Percentiles rank a stretch among this genome's conserved stretches.
Evolutionary conservation across 345 rosid genomes (phyloP).

Genomic region (Eucalyptus erythrocorys): DNA sequence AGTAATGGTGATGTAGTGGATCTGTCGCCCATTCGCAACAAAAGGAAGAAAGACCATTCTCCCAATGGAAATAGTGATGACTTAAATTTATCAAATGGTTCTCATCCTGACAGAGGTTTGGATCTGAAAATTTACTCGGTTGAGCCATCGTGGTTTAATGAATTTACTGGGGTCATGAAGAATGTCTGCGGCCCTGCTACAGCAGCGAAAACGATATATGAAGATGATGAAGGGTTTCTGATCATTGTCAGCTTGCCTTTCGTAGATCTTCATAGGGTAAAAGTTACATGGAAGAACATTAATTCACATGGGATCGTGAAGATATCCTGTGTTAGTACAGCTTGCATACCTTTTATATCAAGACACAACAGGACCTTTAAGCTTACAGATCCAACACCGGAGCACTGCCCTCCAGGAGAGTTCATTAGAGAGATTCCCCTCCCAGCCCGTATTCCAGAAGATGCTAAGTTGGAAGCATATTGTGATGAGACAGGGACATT

Average conservation of each 20-base stretch:
- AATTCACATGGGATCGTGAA: constrained; percentile 63
- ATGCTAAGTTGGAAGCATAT: constrained; percentile 80
- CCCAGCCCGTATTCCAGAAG: constrained; percentile 76
- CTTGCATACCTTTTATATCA: constrained; percentile 65
- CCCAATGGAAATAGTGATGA: constrained; percentile 2
- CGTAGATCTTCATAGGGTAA: constrained; percentile 64
- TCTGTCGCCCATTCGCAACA: constrained; percentile 16
- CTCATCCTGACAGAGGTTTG: not conserved
- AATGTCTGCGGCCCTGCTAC: constrained; percentile 56
- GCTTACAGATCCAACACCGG: constrained; percentile 86
- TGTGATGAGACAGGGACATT: constrained; percentile 54
- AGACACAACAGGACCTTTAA: constrained; percentile 76
- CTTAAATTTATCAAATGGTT: not conserved
- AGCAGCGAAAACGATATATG: constrained; percentile 74
- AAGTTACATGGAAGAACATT: constrained; percentile 83
- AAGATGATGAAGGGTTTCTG: constrained; percentile 64
- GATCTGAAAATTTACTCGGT: not conserved
- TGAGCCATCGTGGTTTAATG: constrained; percentile 31
- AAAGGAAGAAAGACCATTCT: constrained; percentile 30
- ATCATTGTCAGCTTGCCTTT: constrained; percentile 69
- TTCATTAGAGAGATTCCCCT: constrained; percentile 68
- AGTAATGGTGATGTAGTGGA: constrained; percentile 23
- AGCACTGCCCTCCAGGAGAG: constrained; percentile 93
- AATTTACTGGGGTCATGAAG: constrained; percentile 38
- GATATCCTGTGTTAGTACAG: constrained; percentile 68